phyloP scores from a whole-genome alignment of 768 basidiomycete genomes.

The Xerocomus spinulosus region DNA sequence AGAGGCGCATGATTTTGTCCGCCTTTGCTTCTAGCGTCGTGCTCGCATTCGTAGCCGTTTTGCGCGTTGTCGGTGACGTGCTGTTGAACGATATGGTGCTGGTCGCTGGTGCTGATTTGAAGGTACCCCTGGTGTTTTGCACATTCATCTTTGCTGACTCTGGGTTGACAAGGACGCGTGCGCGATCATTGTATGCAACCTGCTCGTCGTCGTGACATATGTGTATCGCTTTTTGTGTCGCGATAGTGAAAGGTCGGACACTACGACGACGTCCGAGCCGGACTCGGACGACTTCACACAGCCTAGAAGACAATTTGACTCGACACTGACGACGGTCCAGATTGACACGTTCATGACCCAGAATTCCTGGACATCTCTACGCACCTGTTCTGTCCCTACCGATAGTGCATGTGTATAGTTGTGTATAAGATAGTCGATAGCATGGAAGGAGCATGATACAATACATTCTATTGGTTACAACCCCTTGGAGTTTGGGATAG shows the following conservation, averaged over 20 bases:
- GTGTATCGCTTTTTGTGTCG: conserved; percentile 5
- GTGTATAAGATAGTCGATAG: too few species aligned
- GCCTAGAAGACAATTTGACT: background rate
- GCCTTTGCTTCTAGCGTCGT: conserved; percentile 14
- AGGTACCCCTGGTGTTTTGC: background rate
- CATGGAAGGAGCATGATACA: too few species aligned
- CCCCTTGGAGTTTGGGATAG: too few species aligned
- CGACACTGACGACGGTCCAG: background rate
- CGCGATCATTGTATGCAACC: conserved; percentile 14
- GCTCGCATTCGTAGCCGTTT: conserved; percentile 10
- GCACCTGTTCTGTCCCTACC: background rate
- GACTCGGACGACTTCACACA: conserved; percentile 6
- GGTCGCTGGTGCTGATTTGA: background rate
- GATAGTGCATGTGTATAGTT: too few species aligned
- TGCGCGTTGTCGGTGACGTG: conserved; percentile 4
- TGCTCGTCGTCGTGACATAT: conserved; percentile 16
- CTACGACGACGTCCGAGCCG: background rate
- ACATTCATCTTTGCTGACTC: background rate
- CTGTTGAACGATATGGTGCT: background rate
- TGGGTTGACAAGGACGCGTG: conserved; percentile 1
- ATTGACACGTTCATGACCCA: background rate
- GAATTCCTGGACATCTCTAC: background rate
- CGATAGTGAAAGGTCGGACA: background rate
- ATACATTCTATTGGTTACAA: too few species aligned
- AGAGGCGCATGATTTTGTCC: conserved; percentile 16